Conservation (phyloP, 495 filamentous ascomycete genomes). For the Cryomyces minteri region DNA sequence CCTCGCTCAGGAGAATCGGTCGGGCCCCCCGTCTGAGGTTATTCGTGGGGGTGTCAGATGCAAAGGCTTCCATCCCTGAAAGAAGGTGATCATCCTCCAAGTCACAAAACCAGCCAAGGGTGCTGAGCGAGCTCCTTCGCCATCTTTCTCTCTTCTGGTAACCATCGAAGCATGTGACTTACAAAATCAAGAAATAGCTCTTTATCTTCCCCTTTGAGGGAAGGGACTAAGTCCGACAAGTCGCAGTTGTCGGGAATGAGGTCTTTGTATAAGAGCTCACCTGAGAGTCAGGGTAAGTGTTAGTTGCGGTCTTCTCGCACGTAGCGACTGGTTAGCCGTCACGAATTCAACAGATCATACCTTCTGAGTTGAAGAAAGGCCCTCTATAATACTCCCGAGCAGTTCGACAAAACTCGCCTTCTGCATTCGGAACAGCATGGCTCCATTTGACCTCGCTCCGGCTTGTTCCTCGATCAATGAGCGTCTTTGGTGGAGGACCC, state of each 20-base stretch:
- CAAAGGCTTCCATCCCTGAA: too few species aligned
- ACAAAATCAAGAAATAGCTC: conserved; percentile 16
- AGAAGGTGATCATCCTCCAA: too few species aligned
- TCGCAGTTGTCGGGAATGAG: background rate
- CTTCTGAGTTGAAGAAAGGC: conserved; percentile 11
- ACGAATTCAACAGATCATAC: conserved; percentile 3
- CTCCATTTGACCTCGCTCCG: too few species aligned
- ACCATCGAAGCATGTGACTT: conserved; percentile 19
- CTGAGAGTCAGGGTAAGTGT: background rate
- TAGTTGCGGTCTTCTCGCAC: background rate
- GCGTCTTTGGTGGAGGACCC: conserved; percentile 4
- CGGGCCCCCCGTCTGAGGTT: too few species aligned
- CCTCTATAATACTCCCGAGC: background rate
- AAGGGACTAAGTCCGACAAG: background rate
- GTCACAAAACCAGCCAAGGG: conserved; percentile 11
- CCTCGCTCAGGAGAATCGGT: too few species aligned
- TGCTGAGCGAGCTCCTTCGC: conserved; percentile 18
- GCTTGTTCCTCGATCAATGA: conserved; percentile 6
- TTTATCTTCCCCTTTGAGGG: conserved; percentile 14
- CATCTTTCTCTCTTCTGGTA: conserved; percentile 17
- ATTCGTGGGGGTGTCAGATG: too few species aligned
- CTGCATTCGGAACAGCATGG: too few species aligned
- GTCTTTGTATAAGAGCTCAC: conserved; percentile 1
- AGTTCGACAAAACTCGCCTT: too few species aligned
- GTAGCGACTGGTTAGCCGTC: too few species aligned